Evolutionary conservation across 2,329 filamentous ascomycete genomes (phyloP), one percentile per base, ranked within the genome.

Genomic region (Aureobasidium sp.): DNA sequence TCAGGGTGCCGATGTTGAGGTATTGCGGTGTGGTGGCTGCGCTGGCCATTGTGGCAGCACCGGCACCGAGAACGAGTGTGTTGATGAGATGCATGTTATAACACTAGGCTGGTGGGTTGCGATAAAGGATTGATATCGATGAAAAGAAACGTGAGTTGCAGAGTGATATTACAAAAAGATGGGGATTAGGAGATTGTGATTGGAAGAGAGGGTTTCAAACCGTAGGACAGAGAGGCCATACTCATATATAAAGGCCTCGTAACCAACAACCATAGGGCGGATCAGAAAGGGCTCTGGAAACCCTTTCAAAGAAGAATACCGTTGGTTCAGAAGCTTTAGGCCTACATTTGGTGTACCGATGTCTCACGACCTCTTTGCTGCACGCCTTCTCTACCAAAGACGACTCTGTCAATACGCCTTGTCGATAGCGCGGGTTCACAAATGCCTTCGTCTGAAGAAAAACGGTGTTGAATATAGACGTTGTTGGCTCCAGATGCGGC

Each of bases 391-490:
- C 31, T 19, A 9, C 25, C 10, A 57, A 29, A 38, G 13, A 31
- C 25, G 25, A 40, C 35, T 23, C 11, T 47, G 23, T 47, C 54
- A 49, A 58, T 58, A 49, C 40, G 31, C 40, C 53, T 45, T 37
- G 31, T 57, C 53, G 53, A 45, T 57, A 57, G 53, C 31, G 53
- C 29, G 31, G 53, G 43, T 40, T 46, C 40, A 57, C 1, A 46
- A 35, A 37, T 35, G 40, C 17, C 31, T 33, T 47, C 5, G 33
- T 58, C 31, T 47, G 43, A 43, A 25, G 55, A 40, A 13, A 49
- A 47, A 57, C 42, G 40, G 42, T 40, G 15, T n/a, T 58, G 23
- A 31, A 58, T 58, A 58, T 49, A 49, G 43, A 29, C 55, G 55
- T 58, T 58, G 23, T 19, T 15, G 31, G 43, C 38, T 58, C 55